A percentile compares a stretch with the other conserved stretches of the same genome.
Evolutionary conservation across 306 rosid genomes (phyloP).

Genomic region (Crotalaria pallida): DNA sequence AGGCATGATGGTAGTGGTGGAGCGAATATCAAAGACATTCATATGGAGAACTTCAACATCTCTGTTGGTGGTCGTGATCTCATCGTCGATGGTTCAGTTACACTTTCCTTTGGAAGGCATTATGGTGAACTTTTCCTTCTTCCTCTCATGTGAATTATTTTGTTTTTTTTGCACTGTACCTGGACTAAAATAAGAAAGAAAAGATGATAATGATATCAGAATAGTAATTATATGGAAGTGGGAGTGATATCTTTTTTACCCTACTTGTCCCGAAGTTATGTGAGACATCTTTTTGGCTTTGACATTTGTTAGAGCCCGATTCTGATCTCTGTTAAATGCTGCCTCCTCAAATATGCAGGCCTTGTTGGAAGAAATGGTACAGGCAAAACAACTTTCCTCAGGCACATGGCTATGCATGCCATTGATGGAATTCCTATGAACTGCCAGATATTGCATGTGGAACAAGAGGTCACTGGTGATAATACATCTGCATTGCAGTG

Average conservation of each 20-base stretch:
- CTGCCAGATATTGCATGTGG: slow-evolving; percentile 96
- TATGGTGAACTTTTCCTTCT: slow-evolving; percentile 54
- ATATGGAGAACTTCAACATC: slow-evolving; percentile 77
- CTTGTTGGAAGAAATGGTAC: slow-evolving; percentile 98
- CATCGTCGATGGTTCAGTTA: slow-evolving; percentile 82
- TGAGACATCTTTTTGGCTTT: not conserved
- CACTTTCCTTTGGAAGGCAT: slow-evolving; percentile 92
- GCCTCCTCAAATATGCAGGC: slow-evolving; percentile 36
- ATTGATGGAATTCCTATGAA: slow-evolving; percentile 88
- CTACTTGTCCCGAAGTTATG: not conserved
- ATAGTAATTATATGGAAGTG: not conserved
- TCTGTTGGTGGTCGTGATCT: slow-evolving; percentile 99
- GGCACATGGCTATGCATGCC: slow-evolving; percentile 98
- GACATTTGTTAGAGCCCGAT: not conserved
- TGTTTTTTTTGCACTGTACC: not conserved
- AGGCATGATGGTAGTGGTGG: slow-evolving; percentile 68
- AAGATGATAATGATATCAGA: not conserved
- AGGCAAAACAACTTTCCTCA: slow-evolving; percentile 93
- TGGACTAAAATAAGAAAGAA: not conserved
- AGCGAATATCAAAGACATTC: slow-evolving; percentile 78
- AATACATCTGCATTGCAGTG: slow-evolving; percentile 85
- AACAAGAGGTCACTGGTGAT: slow-evolving; percentile 93
- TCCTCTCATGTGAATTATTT: not conserved
- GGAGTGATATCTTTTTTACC: not conserved
- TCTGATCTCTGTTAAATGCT: not conserved